phyloP scores from a whole-genome alignment of 1,284 basidiomycete species.

The Malassezia nana region DNA sequence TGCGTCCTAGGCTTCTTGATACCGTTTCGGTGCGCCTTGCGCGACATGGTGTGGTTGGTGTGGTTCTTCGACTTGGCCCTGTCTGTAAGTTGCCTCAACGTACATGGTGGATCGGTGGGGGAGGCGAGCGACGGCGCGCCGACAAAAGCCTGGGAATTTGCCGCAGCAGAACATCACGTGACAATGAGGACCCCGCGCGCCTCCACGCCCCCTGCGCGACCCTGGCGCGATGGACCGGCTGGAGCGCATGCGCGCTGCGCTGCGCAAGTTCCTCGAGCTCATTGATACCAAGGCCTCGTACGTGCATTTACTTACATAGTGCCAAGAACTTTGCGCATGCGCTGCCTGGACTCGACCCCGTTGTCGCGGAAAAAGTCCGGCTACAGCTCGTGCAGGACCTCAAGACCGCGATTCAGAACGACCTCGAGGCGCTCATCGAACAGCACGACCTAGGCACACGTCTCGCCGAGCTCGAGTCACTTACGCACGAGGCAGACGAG shows the following conservation, averaged over 20 bases:
- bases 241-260: slow-evolving; percentile 29
- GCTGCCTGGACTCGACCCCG: slow-evolving; percentile 23
- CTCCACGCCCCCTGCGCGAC: slow-evolving; percentile 1
- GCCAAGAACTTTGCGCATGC: slow-evolving; percentile 23
- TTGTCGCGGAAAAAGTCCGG: slow-evolving; percentile 25
- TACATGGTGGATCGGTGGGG: slow-evolving; percentile 10
- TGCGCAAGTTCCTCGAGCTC: slow-evolving; percentile 31
- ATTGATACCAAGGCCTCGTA: slow-evolving; percentile 31
- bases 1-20: slow-evolving; percentile 54
- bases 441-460: slow-evolving; percentile 27
- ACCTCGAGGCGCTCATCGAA: slow-evolving; percentile 26
- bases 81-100: slow-evolving; percentile 7
- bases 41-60: slow-evolving; percentile 51
- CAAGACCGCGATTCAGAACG: slow-evolving; percentile 28
- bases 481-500: slow-evolving; percentile 32
- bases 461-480: slow-evolving; percentile 24
- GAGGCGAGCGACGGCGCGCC: not conserved
- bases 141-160: slow-evolving; percentile 19
- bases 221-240: slow-evolving; percentile 19
- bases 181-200: not conserved
- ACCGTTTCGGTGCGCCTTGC: slow-evolving; percentile 90
- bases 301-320: slow-evolving; percentile 2
- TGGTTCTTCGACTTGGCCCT: slow-evolving; percentile 48
- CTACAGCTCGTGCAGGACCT: slow-evolving; percentile 30
- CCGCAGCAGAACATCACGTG: slow-evolving; percentile 19